phyloP scores from a whole-genome alignment of 148 eudicot species.

The Dysphania ambrosioides region DNA sequence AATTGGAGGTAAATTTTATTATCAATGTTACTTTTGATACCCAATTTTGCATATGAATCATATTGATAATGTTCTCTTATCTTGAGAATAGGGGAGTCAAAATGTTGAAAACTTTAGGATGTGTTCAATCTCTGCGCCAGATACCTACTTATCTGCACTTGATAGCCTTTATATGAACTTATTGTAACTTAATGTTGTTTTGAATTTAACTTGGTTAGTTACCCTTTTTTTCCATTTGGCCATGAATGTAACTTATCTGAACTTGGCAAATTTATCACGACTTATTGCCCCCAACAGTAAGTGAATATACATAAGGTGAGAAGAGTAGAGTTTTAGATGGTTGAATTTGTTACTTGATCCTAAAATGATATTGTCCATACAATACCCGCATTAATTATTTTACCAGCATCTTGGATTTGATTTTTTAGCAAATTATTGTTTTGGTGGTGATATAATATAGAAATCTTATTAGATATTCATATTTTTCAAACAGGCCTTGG shows the following conservation, averaged over 20 bases:
- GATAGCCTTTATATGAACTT: too few species aligned
- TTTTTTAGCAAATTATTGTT: not conserved
- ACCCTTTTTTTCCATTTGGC: too few species aligned
- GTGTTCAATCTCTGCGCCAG: too few species aligned
- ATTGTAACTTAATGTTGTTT: too few species aligned
- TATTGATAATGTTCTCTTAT: not conserved
- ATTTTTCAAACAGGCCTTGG: not conserved
- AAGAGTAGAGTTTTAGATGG: not conserved
- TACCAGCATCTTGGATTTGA: too few species aligned
- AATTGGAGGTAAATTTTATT: conserved; percentile 13
- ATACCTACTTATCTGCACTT: too few species aligned
- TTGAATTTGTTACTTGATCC: not conserved
- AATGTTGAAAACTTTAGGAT: too few species aligned
- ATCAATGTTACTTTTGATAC: not conserved
- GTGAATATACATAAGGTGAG: not conserved
- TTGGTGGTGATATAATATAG: not conserved
- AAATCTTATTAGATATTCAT: not conserved
- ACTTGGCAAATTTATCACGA: not conserved
- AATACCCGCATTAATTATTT: not conserved
- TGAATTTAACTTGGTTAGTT: too few species aligned
- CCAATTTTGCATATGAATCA: not conserved
- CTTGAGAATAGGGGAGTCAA: too few species aligned
- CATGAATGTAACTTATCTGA: too few species aligned
- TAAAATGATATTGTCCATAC: not conserved
- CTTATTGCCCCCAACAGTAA: not conserved